Conservation (phyloP, 257 asterid genomes). For the Nicotiana noctiflora region DNA sequence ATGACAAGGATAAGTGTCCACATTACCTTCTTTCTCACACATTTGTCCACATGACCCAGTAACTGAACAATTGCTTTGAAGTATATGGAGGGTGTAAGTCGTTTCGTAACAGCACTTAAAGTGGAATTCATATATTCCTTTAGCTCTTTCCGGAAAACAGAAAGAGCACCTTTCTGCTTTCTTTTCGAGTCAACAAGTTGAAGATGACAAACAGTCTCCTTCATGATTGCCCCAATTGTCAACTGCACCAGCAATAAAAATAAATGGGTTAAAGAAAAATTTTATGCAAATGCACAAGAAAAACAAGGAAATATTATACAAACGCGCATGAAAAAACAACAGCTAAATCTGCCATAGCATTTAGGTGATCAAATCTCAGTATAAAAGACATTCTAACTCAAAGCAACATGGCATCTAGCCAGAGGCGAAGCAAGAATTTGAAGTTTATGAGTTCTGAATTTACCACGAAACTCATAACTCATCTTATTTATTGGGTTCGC, state of each 20-base stretch:
- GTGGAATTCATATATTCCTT: constrained; percentile 46
- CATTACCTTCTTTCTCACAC: constrained; percentile 69
- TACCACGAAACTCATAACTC: too few relatives aligned
- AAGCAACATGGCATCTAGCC: not conserved
- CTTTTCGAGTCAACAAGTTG: constrained; percentile 45
- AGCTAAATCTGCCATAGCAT: not conserved
- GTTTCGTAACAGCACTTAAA: constrained; percentile 44
- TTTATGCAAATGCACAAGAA: not conserved
- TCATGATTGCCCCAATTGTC: constrained; percentile 67
- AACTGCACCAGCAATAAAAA: constrained; percentile 38
- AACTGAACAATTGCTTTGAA: constrained; percentile 55
- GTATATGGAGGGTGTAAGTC: constrained; percentile 58
- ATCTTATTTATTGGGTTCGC: too few relatives aligned
- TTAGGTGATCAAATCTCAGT: not conserved
- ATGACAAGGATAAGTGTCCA: not conserved
- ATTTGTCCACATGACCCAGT: constrained; percentile 47
- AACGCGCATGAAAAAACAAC: not conserved
- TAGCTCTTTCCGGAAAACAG: constrained; percentile 51
- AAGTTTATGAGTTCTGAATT: too few relatives aligned
- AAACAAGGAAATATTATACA: not conserved
- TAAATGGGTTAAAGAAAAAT: constrained; percentile 12
- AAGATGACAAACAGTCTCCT: constrained; percentile 56
- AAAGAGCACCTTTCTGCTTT: constrained; percentile 42
- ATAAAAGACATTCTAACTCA: not conserved
- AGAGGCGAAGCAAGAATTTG: too few relatives aligned